Conservation (phyloP, 2,329 filamentous ascomycete species). For the Nemania sp. region DNA sequence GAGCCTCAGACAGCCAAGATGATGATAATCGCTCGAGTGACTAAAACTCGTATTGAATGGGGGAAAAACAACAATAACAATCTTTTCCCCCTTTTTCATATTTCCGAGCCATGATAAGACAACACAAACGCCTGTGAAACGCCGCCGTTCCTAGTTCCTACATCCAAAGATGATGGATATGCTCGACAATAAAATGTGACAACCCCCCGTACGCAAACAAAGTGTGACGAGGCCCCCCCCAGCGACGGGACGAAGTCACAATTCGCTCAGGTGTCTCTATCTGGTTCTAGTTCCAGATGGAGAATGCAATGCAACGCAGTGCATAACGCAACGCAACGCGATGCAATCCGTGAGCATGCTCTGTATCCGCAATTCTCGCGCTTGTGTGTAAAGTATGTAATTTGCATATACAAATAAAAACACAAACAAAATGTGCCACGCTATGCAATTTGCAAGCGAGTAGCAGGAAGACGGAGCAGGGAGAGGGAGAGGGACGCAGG, state of each 20-base stretch:
- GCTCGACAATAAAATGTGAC: neutral
- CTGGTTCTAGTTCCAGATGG: neutral
- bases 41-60: slow-evolving; percentile 1
- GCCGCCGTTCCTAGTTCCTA: neutral
- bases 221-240: neutral
- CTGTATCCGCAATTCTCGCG: slow-evolving; percentile 7
- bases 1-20: neutral
- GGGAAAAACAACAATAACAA: too few species aligned
- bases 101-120: neutral
- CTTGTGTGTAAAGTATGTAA: too few species aligned
- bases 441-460: slow-evolving; percentile 7
- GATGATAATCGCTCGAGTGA: neutral
- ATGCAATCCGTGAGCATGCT: neutral
- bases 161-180: too few species aligned
- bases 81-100: neutral
- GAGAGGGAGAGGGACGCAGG: slow-evolving; percentile 1
- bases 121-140: slow-evolving; percentile 20
- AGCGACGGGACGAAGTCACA: neutral
- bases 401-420: slow-evolving; percentile 5
- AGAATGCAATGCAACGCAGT: neutral
- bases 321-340: neutral
- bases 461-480: too few species aligned
- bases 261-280: neutral
- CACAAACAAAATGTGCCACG: slow-evolving; percentile 4
- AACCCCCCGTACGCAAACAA: slow-evolving; percentile 3